These are phyloP conservation scores for Rhodotorula sp. DNA, from an alignment of 1,284 basidiomycete species.

Conservation along the genomic window DNA sequence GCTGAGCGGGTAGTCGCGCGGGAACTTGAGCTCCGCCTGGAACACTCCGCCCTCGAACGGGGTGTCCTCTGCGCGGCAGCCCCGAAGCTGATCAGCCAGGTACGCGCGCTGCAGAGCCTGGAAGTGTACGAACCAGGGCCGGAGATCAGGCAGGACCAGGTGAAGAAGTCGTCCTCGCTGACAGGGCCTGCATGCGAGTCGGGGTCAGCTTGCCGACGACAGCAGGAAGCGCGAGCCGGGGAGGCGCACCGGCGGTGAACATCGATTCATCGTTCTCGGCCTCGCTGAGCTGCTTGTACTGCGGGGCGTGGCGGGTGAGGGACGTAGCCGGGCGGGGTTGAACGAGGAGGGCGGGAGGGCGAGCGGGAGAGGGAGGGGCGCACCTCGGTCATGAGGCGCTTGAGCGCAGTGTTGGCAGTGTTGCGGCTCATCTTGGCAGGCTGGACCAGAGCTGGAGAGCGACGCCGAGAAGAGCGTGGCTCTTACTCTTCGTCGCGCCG, in stretches of 20 bases:
- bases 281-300: slow-evolving; percentile 48
- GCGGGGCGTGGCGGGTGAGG: not conserved
- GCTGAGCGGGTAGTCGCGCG: slow-evolving; percentile 86
- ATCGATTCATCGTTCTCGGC: slow-evolving; percentile 82
- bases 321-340: not conserved
- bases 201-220: not conserved
- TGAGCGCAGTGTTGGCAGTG: slow-evolving; percentile 37
- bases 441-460: not conserved
- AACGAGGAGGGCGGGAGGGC: slow-evolving; percentile 10
- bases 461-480: not conserved
- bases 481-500: no score
- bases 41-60: slow-evolving; percentile 99
- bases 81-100: slow-evolving; percentile 48
- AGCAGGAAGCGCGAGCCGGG: not conserved
- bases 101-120: no score
- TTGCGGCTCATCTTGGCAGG: not conserved
- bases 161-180: slow-evolving; percentile 93
- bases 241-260: slow-evolving; percentile 80
- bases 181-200: slow-evolving; percentile 65
- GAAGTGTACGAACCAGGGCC: slow-evolving; percentile 64
- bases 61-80: slow-evolving; percentile 61
- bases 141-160: slow-evolving; percentile 95
- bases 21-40: slow-evolving; percentile 86
- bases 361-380: not conserved
- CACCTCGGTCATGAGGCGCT: slow-evolving; percentile 46